These are phyloP conservation scores for Bipolaris victoriae DNA, from an alignment of 2,329 filamentous ascomycete species.

Conservation along the genomic window DNA sequence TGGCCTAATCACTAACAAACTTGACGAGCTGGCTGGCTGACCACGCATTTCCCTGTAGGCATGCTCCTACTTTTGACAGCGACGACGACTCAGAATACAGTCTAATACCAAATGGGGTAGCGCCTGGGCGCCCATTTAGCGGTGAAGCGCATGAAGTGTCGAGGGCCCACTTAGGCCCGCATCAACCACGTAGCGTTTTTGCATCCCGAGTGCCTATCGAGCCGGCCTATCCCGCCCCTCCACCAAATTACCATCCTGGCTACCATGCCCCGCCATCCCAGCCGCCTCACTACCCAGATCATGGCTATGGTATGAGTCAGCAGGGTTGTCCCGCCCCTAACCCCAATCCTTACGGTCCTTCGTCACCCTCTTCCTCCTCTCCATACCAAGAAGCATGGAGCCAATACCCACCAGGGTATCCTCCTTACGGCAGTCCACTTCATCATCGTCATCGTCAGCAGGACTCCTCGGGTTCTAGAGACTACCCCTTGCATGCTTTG, in stretches of 20 bases:
- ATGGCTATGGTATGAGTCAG: conserved; percentile 45
- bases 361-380: conserved; percentile 46
- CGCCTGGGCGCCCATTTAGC: conserved; percentile 34
- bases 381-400: conserved; percentile 47
- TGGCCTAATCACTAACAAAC: not conserved
- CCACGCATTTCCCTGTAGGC: conserved; percentile 20
- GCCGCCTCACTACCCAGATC: conserved; percentile 45
- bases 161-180: conserved; percentile 32
- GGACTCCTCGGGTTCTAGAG: conserved; percentile 47
- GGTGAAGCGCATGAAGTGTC: conserved; percentile 41
- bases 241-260: conserved; percentile 60
- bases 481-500: conserved; percentile 38
- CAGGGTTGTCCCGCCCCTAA: conserved; percentile 36
- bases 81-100: conserved; percentile 43
- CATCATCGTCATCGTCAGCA: conserved; percentile 34
- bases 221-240: conserved; percentile 58
- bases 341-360: conserved; percentile 41
- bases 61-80: conserved; percentile 40
- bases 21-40: conserved; percentile 9
- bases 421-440: conserved; percentile 43
- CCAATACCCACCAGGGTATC: conserved; percentile 44
- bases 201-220: conserved; percentile 47
- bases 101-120: conserved; percentile 30
- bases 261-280: conserved; percentile 44
- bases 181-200: conserved; percentile 41